A percentile compares a stretch with the other conserved stretches of the same genome.
These are phyloP conservation scores for Citrullus amarus DNA, from an alignment of 306 rosid species.

Conservation along the genomic window DNA sequence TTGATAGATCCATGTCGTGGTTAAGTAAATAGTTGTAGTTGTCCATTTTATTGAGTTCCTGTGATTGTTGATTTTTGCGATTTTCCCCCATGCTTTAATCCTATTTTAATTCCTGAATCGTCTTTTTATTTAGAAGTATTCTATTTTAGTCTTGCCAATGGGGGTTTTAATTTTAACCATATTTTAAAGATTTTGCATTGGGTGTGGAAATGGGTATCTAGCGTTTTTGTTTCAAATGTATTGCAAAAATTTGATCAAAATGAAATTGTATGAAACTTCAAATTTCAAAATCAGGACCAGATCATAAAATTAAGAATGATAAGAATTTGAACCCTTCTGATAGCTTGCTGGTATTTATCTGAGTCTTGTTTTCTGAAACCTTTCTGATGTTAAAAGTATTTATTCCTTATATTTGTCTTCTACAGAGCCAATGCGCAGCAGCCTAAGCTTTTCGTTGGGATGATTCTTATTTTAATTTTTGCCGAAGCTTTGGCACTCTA, in stretches of 20 bases:
- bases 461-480: conserved; percentile 42
- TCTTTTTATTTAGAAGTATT: neutral
- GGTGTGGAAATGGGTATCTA: neutral
- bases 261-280: neutral
- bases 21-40: neutral
- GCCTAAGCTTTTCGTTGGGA: conserved; percentile 50
- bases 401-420: neutral
- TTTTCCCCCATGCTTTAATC: neutral
- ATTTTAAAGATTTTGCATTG: neutral
- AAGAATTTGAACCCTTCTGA: neutral
- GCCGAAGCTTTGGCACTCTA: conserved; percentile 51
- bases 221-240: neutral
- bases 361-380: neutral
- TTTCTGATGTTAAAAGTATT: neutral
- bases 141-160: neutral
- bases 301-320: neutral
- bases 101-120: neutral
- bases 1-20: neutral
- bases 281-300: neutral
- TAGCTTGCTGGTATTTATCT: neutral
- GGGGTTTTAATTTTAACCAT: neutral
- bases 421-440: conserved; percentile 43
- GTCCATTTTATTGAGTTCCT: neutral
- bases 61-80: neutral
- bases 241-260: neutral